Base-by-base conservation (phyloP, 257 asterid species). In the Petunia secreta region DNA sequence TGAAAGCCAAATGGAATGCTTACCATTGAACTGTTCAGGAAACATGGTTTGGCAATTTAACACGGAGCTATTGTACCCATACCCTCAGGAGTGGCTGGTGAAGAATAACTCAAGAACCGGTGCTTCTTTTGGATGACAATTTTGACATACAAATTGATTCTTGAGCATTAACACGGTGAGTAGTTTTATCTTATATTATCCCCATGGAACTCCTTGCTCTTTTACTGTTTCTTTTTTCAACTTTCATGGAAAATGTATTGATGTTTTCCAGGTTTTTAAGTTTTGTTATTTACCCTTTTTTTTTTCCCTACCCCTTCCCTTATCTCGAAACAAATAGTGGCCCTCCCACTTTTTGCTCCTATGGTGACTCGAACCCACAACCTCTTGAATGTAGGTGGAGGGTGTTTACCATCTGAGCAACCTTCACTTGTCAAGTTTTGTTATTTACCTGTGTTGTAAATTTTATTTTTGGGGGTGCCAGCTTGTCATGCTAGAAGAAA, bases 1-100 rank as follows among this genome's bases (percentile, higher is more conserved):
- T 54, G 97, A 93, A 84, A 89, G 94, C 79, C 94, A 93, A 86
- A 92, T 93, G 91, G 97, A 93, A 85, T 88, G 98, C 84, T 79
- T 88, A n/a, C 86, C 92, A 38, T 71, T 75, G 71, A 62, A 85
- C 83, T 63, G 93, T 78, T 81, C 91, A 8, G 83, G 85, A 44
- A 79, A 89, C 79, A 81, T 86, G 94, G 93, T 90, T 53, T 93
- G 98, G 98, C 89, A 86, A 75, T 87, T 87, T 57, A 66, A 83
- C 39, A 63, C 55, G 14, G 88, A 77, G 77, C 67, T 71, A 4
- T 74, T 83, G 5, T 34, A 86, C 62, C 63, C 89, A 46, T 77
- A 77, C 48, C 88, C 88, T 52, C 78, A 48, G 34, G 77, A 71
- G 57, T 71, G 77, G 77, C 11, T 74, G 44, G 66, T 85, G 2